These are phyloP conservation scores for Paxillus rubicundulus DNA, from an alignment of 768 basidiomycete genomes.

Conservation along the genomic window DNA sequence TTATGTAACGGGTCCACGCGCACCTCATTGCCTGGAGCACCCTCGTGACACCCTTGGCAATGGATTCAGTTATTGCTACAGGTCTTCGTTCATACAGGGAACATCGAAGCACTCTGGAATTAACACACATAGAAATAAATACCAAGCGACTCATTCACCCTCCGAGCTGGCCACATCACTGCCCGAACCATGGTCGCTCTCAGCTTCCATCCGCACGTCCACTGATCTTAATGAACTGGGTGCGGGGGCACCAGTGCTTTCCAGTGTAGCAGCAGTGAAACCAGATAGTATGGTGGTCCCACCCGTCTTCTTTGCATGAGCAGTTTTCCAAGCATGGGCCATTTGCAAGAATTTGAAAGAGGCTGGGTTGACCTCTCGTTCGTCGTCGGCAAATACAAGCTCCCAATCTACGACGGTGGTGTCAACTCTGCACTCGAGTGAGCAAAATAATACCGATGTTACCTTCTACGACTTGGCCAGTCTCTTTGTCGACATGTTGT, in stretches of 20 bases:
- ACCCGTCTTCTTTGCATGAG: conserved; percentile 43
- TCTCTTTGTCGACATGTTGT: conserved; percentile 79
- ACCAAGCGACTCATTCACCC: conserved; percentile 29
- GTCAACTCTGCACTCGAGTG: neutral
- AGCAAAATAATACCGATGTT: conserved; percentile 22
- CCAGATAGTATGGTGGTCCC: conserved; percentile 41
- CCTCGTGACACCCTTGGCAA: too few species aligned
- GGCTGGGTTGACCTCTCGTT: conserved; percentile 87
- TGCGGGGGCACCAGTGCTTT: conserved; percentile 5
- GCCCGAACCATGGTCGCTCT: conserved; percentile 29
- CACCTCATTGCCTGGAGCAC: too few species aligned
- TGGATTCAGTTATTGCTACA: too few species aligned
- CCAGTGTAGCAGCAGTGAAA: conserved; percentile 42
- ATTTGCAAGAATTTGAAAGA: conserved; percentile 95
- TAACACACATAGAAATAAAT: neutral
- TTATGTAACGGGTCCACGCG: too few species aligned
- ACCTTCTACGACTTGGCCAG: conserved; percentile 87
- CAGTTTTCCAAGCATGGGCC: conserved; percentile 86
- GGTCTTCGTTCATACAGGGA: too few species aligned
- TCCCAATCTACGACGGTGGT: conserved; percentile 74
- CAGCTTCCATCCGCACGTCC: conserved; percentile 25
- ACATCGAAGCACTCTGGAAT: neutral
- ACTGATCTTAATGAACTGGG: conserved; percentile 11
- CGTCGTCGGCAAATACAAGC: conserved; percentile 94
- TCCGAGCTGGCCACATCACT: conserved; percentile 60